phyloP scores from a whole-genome alignment of 768 basidiomycete genomes.

The Calocera cornea region DNA sequence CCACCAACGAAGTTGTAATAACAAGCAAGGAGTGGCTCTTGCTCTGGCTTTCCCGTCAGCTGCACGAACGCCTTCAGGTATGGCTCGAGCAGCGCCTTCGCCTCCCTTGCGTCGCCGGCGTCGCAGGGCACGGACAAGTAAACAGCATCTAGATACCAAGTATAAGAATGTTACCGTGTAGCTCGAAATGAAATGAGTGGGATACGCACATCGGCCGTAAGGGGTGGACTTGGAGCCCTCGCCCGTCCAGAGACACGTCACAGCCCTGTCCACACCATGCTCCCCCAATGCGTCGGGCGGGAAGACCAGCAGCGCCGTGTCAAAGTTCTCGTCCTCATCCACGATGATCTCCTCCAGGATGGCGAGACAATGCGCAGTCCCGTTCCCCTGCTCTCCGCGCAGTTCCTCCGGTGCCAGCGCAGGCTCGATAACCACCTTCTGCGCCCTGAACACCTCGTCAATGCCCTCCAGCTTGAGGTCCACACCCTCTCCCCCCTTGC shows the following conservation, averaged over 20 bases:
- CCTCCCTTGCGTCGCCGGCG: neutral
- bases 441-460: slow-evolving; percentile 12
- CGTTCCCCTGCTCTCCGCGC: slow-evolving; percentile 36
- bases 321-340: slow-evolving; percentile 29
- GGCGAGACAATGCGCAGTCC: slow-evolving; percentile 37
- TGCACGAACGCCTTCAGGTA: neutral
- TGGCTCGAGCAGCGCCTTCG: neutral
- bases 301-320: slow-evolving; percentile 60
- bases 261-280: slow-evolving; percentile 27
- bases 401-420: slow-evolving; percentile 22
- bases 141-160: slow-evolving; percentile 6
- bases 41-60: neutral
- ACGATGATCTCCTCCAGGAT: slow-evolving; percentile 31
- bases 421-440: slow-evolving; percentile 8
- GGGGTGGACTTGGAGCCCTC: slow-evolving; percentile 64
- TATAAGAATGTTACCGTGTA: neutral
- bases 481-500: slow-evolving; percentile 5
- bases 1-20: neutral
- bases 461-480: slow-evolving; percentile 9
- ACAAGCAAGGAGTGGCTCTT: neutral
- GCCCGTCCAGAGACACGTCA: slow-evolving; percentile 54
- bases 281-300: slow-evolving; percentile 44
- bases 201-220: slow-evolving; percentile 48
- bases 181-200: neutral
- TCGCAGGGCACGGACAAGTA: neutral